A percentile compares a stretch with the other conserved stretches of the same genome.
These are phyloP conservation scores for Clarkia xantiana DNA, from an alignment of 345 rosid genomes.

Conservation along the genomic window DNA sequence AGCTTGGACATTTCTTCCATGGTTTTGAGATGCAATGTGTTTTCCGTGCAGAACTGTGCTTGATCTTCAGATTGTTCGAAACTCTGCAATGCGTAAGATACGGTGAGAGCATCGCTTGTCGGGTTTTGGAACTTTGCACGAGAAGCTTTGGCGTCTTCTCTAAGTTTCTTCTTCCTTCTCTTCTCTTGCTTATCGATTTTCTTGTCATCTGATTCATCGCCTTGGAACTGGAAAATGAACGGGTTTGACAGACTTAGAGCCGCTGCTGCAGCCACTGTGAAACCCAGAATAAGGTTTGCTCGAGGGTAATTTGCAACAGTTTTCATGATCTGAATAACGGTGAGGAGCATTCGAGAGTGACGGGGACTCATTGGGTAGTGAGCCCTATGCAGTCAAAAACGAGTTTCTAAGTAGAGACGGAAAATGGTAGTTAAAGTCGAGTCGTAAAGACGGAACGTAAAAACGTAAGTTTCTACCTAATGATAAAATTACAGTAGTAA, in stretches of 20 bases:
- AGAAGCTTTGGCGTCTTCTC: conserved; percentile 36
- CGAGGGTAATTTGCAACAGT: conserved; percentile 24
- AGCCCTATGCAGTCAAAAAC: too few species aligned
- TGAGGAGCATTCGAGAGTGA: conserved; percentile 84
- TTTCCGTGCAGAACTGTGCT: conserved; percentile 37
- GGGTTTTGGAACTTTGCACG: conserved; percentile 62
- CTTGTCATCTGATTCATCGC: conserved; percentile 19
- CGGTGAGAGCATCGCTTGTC: conserved; percentile 65
- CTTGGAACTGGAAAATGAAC: conserved; percentile 24
- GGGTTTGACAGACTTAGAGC: conserved; percentile 72
- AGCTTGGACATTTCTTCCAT: conserved; percentile 93
- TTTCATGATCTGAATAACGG: conserved; percentile 46
- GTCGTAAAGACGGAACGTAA: too few species aligned
- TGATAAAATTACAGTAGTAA: too few species aligned
- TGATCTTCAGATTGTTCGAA: conserved; percentile 42
- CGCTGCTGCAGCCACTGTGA: conserved; percentile 69
- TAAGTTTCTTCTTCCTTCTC: conserved; percentile 36
- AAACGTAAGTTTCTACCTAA: too few species aligned
- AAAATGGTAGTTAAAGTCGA: too few species aligned
- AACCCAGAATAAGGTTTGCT: conserved; percentile 54
- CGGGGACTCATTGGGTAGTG: conserved; percentile 83
- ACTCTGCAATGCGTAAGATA: conserved; percentile 55
- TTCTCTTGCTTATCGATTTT: conserved; percentile 32
- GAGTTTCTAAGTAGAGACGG: too few species aligned
- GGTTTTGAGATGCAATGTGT: conserved; percentile 53